These are phyloP conservation scores for Tetracladium setigerum DNA, from an alignment of 495 filamentous ascomycete genomes.

Conservation along the genomic window DNA sequence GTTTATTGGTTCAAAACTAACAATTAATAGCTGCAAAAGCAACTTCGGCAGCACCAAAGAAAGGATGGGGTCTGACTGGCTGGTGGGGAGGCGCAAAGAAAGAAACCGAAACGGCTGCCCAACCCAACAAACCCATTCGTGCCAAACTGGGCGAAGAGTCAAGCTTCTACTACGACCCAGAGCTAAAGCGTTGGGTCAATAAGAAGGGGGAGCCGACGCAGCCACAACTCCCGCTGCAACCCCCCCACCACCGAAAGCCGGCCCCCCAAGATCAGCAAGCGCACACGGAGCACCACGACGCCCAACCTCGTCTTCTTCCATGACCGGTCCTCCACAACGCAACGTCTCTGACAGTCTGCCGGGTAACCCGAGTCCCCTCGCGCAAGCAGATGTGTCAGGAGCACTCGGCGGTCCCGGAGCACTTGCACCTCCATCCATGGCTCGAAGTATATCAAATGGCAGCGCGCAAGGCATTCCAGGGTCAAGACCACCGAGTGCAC, in stretches of 20 bases:
- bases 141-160: constrained; percentile 94
- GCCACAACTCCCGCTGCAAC: constrained; percentile 38
- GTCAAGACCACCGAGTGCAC: constrained; percentile 23
- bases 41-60: constrained; percentile 44
- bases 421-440: constrained; percentile 34
- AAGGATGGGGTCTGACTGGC: constrained; percentile 73
- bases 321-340: neutral
- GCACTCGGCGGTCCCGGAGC: neutral
- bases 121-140: constrained; percentile 64
- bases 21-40: constrained; percentile 32
- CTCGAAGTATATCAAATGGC: constrained; percentile 31
- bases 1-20: constrained; percentile 8
- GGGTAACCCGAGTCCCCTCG: neutral
- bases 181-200: constrained; percentile 96
- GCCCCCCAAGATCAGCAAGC: constrained; percentile 19
- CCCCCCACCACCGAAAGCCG: constrained; percentile 36
- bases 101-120: constrained; percentile 24
- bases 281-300: constrained; percentile 8
- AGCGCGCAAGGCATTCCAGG: constrained; percentile 29
- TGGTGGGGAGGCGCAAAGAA: constrained; percentile 62
- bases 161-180: constrained; percentile 88
- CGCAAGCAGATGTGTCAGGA: constrained; percentile 8
- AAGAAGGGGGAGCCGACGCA: constrained; percentile 68
- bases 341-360: no score
- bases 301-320: constrained; percentile 17